Evolutionary conservation across 2,329 filamentous ascomycete species (phyloP), one percentile per base, ranked within the genome.

Genomic region (Grosmannia penicillata): DNA sequence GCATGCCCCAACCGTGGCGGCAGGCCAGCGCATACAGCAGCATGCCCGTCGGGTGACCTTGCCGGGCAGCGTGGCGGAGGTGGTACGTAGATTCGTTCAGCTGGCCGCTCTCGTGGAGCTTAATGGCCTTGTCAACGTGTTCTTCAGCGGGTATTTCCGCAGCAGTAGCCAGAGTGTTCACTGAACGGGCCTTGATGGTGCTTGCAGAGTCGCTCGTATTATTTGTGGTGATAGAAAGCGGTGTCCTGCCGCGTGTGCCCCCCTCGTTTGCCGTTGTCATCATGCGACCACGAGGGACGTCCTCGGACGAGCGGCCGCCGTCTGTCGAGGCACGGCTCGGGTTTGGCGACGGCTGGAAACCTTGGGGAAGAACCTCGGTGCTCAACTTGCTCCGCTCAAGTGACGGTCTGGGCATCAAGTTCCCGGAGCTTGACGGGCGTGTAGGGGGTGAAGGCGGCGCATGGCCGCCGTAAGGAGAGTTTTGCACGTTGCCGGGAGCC

Each of bases 1-100:
- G 78, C 84, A 96, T 95, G 15, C 91, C 91, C 91, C 91, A 98
- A 35, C 91, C 91, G 54, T 98, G 91, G 36, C 91, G 75, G 53
- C 89, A 96, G 10, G 91, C 91, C 26, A 98, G 69, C 6, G 89
- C 91, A 56, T 95, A 98, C 24, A 96, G 68, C 11, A 98, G 72
- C 91, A 98, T 98, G 18, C 81, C 91, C 0, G 89, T 94, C 1
- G 91, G 83, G 41, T 93, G 74, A 33, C 85, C 83, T 40, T 83
- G 78, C 49, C 78, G 77, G 1, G 91, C 89, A 4, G 91, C 91
- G 43, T 93, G 73, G 25, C 91, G 81, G 32, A 98, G 70, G 54
- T 98, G 91, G 53, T 96, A 98, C 0, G 91, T 96, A 0, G 89
- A 96, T 57, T 96, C 87, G 45, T 87, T 86, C 23, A 94, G 64